Evolutionary conservation across 1,284 basidiomycete genomes (phyloP).

Genomic region (Baeospora myosura): DNA sequence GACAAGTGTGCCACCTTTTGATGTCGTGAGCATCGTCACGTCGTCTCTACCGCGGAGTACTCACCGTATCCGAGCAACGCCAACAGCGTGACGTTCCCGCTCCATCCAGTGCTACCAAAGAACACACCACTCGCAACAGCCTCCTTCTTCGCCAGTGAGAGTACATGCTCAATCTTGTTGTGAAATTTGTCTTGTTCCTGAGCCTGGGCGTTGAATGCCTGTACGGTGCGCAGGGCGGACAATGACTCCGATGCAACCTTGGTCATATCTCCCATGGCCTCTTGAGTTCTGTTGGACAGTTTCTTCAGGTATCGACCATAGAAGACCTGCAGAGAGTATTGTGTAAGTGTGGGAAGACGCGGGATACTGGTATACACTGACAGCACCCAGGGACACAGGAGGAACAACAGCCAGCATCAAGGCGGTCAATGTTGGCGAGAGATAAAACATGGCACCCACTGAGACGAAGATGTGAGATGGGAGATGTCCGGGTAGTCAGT

Average conservation of each 20-base stretch:
- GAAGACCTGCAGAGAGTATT: constrained; percentile 55
- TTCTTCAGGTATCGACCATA: constrained; percentile 94
- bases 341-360: constrained; percentile 1
- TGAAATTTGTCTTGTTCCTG: constrained; percentile 72
- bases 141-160: constrained; percentile 79
- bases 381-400: constrained; percentile 91
- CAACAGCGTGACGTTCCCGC: constrained; percentile 89
- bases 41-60: too few relatives aligned
- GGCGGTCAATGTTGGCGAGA: constrained; percentile 84
- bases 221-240: constrained; percentile 88
- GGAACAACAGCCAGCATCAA: constrained; percentile 94
- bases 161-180: constrained; percentile 61
- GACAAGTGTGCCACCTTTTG: constrained; percentile 85
- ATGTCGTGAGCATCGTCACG: too few relatives aligned
- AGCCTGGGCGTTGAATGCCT: constrained; percentile 77
- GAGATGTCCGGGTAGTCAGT: constrained; percentile 4
- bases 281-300: constrained; percentile 88
- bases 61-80: constrained; percentile 86
- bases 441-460: constrained; percentile 95
- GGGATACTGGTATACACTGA: constrained; percentile 32
- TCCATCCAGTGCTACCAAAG: constrained; percentile 90
- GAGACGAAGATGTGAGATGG: constrained; percentile 6
- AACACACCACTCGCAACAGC: constrained; percentile 89
- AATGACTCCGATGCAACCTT: constrained; percentile 89
- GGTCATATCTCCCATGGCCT: constrained; percentile 91